Evolutionary conservation across 768 basidiomycete species (phyloP).

Genomic region (Lyophyllum shimeji): DNA sequence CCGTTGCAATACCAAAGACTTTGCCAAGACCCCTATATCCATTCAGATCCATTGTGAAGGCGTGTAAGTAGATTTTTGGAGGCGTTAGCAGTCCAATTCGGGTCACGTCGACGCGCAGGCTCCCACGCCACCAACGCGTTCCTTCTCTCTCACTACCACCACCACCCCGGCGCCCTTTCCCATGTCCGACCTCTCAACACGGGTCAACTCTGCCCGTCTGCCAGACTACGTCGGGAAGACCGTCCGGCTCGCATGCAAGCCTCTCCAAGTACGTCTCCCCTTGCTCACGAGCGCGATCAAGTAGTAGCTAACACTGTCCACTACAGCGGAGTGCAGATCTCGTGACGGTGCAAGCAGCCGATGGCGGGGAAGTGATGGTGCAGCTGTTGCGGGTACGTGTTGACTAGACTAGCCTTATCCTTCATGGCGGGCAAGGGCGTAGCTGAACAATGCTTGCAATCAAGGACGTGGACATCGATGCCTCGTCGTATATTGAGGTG

Average conservation of each 20-base stretch:
- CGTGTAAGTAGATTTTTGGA: too few species aligned
- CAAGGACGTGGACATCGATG: conserved; percentile 45
- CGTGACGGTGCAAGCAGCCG: conserved; percentile 62
- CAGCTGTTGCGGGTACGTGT: conserved; percentile 37
- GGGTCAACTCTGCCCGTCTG: conserved; percentile 65
- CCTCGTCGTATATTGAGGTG: conserved; percentile 61
- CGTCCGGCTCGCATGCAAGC: conserved; percentile 63
- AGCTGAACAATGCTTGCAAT: neutral
- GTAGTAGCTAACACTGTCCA: neutral
- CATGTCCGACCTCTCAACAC: conserved; percentile 34
- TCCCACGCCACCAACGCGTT: conserved; percentile 12
- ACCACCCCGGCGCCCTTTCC: neutral
- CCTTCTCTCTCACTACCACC: neutral
- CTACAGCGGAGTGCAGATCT: conserved; percentile 40
- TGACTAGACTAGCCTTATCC: neutral
- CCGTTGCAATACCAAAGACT: too few species aligned
- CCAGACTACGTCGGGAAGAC: conserved; percentile 49
- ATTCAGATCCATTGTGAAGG: too few species aligned
- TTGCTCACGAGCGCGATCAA: neutral
- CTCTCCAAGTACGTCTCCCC: conserved; percentile 44
- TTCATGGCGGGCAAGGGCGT: neutral
- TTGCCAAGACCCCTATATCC: too few species aligned
- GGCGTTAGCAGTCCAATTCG: too few species aligned
- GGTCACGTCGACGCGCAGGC: too few species aligned
- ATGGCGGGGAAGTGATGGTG: conserved; percentile 62